These are phyloP conservation scores for Ogataea populi-albae DNA, from an alignment of 805 yeast species.

Conservation along the genomic window DNA sequence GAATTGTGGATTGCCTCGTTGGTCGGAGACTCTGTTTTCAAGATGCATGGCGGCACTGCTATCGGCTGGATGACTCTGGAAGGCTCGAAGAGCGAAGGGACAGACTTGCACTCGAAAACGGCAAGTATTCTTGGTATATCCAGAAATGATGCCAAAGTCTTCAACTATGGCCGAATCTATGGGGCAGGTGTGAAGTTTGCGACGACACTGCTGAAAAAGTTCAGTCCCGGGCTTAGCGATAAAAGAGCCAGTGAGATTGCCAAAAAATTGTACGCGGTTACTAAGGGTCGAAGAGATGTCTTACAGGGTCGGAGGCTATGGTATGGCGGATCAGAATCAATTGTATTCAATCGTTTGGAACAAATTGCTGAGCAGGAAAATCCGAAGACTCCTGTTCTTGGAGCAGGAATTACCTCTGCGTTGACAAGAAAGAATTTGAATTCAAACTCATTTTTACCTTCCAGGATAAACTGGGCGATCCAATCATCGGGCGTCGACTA, in stretches of 20 bases:
- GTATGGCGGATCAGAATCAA: conserved; percentile 92
- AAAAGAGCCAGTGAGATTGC: conserved; percentile 67
- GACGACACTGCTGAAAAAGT: conserved; percentile 73
- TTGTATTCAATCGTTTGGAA: conserved; percentile 86
- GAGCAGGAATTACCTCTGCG: conserved; percentile 91
- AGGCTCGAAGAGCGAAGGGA: conserved; percentile 87
- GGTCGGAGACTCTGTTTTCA: conserved; percentile 87
- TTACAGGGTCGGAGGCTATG: conserved; percentile 38
- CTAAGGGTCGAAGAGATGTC: conserved; percentile 64
- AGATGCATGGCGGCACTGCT: conserved; percentile 92
- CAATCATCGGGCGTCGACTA: conserved; percentile 98
- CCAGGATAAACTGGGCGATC: conserved; percentile 95
- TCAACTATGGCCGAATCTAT: conserved; percentile 94
- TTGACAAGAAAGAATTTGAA: conserved; percentile 63
- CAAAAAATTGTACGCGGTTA: conserved; percentile 63
- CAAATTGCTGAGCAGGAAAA: conserved; percentile 74
- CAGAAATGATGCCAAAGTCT: conserved; percentile 89
- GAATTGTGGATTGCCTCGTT: conserved; percentile 97
- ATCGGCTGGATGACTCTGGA: conserved; percentile 99
- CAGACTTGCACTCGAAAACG: conserved; percentile 93
- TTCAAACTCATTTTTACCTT: conserved; percentile 69
- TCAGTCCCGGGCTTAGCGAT: conserved; percentile 69
- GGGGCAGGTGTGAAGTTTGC: conserved; percentile 97
- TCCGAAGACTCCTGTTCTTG: conserved; percentile 88
- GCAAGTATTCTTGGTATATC: conserved; percentile 86